Percentiles rank a stretch among this genome's conserved stretches.
phyloP scores from a whole-genome alignment of 139 green algal genomes.

The Chlorella sp. region DNA sequence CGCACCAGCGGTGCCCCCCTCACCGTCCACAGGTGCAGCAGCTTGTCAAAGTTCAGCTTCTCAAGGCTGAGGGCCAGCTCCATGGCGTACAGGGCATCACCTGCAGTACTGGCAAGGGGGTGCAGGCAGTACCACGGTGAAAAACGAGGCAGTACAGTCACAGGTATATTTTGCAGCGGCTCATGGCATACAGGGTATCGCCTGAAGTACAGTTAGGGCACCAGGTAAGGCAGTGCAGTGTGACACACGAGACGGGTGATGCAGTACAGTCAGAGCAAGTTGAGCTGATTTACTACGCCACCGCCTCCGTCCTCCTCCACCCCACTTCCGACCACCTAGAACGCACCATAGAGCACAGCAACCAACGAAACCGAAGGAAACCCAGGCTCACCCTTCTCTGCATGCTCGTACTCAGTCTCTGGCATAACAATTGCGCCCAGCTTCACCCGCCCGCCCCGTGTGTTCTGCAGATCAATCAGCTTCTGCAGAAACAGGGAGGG shows the following conservation, averaged over 20 bases:
- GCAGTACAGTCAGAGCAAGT: neutral
- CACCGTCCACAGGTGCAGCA: slow-evolving; percentile 53
- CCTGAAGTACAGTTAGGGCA: too few species aligned
- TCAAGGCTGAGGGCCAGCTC: slow-evolving; percentile 93
- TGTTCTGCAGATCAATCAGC: slow-evolving; percentile 92
- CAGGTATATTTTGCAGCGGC: too few species aligned
- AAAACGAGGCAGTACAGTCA: neutral
- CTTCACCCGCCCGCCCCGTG: slow-evolving; percentile 87
- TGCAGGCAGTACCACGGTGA: too few species aligned
- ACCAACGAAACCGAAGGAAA: neutral
- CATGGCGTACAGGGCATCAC: slow-evolving; percentile 86
- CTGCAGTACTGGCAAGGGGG: neutral
- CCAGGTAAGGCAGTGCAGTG: too few species aligned
- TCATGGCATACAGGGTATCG: too few species aligned
- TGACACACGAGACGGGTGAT: too few species aligned
- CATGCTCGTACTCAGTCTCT: slow-evolving; percentile 75
- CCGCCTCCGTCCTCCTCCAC: too few species aligned
- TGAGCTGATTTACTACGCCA: too few species aligned
- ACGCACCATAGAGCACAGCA: neutral
- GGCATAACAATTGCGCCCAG: slow-evolving; percentile 84
- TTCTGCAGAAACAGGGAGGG: slow-evolving; percentile 88
- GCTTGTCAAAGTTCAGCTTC: slow-evolving; percentile 95
- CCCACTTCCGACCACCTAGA: neutral
- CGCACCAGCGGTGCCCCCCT: neutral
- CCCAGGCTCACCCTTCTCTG: slow-evolving; percentile 25